Evolutionary conservation across 2,329 filamentous ascomycete genomes (phyloP).

Genomic region (Paraconiothyrium brasiliense): DNA sequence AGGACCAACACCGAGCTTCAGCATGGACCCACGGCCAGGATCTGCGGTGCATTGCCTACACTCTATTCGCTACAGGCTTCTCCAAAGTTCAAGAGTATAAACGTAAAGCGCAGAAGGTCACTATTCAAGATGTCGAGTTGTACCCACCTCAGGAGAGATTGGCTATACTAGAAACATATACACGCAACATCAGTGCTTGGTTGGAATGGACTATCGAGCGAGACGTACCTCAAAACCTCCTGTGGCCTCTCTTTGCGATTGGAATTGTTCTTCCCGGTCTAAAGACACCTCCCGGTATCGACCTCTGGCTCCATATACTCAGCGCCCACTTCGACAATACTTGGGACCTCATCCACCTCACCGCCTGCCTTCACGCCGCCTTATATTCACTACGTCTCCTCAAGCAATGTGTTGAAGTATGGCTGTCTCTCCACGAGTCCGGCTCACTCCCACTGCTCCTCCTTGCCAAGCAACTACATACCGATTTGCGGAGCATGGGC

Average conservation of each 20-base stretch:
- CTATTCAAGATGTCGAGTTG: conserved; percentile 29
- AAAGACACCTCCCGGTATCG: conserved; percentile 30
- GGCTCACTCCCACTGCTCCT: conserved; percentile 11
- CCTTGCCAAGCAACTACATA: conserved; percentile 19
- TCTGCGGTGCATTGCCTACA: conserved; percentile 52
- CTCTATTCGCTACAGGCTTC: conserved; percentile 35
- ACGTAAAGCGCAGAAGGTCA: conserved; percentile 47
- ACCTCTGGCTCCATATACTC: conserved; percentile 31
- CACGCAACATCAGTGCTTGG: conserved; percentile 25
- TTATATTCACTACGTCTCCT: conserved; percentile 56
- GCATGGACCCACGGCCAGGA: conserved; percentile 53
- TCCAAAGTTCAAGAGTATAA: conserved; percentile 47
- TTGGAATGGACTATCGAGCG: conserved; percentile 28
- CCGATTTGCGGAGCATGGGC: conserved; percentile 34
- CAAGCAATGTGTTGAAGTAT: conserved; percentile 46
- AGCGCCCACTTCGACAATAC: conserved; percentile 43
- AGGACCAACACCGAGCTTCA: conserved; percentile 54
- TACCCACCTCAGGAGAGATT: conserved; percentile 19
- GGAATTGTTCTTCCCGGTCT: conserved; percentile 33
- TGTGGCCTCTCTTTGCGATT: conserved; percentile 40
- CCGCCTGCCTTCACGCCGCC: conserved; percentile 52
- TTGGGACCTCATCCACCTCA: conserved; percentile 52
- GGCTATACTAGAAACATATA: conserved; percentile 20
- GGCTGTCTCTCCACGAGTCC: conserved; percentile 22
- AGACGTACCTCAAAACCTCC: conserved; percentile 21